Base-by-base conservation (phyloP, 805 yeast species). In the Helenozyma baotianmanensis region DNA sequence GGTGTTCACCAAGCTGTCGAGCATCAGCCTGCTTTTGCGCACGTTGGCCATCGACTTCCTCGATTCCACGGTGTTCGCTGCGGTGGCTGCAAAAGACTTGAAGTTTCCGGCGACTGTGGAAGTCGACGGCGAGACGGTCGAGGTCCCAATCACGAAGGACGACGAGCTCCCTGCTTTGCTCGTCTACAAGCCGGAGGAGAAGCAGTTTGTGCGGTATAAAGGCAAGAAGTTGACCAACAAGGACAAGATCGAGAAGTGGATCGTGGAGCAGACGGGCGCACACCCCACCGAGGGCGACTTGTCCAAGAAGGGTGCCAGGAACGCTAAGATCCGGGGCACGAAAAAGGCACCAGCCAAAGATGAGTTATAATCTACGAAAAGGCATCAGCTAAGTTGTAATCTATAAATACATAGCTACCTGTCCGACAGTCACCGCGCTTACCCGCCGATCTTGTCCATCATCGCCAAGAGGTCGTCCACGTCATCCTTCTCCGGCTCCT, bases 1-100 rank as follows among this genome's bases (percentile, higher is more conserved):
- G 6, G 60, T 82, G n/a, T 42, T 83, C 16, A 67, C 86, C 1
- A 62, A 68, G 27, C 70, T 70, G 31, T 63, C 60, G 14, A 59
- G 56, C 25, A 55, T 77, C 4, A 66, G 82, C 8, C 74, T 87
- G 1, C 52, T 78, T 36, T 70, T 69, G 47, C 83, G 80, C 48
- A 60, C 82, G 1, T 58, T 86, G 39, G 87, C 90, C 2, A 65
- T 84, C 34, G 95, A 85, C 51, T 80, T 76, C 54, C 53, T 80
- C 25, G 77, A 70, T 0, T 40, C 52, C 2, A 51, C 72, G 3
- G 73, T 75, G 25, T 68, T 74, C 45, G 80, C 69, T 1, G 69
- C 62, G 51, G 54, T 61, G 23, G 62, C 63, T 4, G 38, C 61
- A 4, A 29, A 29, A 16, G 39, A 35, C 11, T 21, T 25, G 6